Percentiles rank a stretch among this genome's conserved stretches.
phyloP scores from a whole-genome alignment of 257 asterid species.

The Solanum commersonii region DNA sequence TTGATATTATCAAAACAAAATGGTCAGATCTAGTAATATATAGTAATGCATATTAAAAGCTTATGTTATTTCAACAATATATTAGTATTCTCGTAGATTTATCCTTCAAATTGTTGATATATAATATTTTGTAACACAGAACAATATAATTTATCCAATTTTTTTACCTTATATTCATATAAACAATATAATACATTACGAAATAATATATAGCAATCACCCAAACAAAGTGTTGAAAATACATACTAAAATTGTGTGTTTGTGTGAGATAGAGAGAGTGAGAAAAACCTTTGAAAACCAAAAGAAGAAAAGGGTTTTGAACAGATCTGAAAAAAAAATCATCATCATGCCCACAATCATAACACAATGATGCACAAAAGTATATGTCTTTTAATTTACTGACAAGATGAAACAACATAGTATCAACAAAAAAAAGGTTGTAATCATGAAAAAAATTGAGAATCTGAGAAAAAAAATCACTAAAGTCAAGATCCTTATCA shows the following conservation, averaged over 20 bases:
- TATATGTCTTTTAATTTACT: neutral
- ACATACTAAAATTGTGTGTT: neutral
- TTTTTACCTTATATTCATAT: neutral
- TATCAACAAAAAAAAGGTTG: neutral
- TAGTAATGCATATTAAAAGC: neutral
- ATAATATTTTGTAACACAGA: neutral
- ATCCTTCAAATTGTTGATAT: no score
- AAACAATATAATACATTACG: neutral
- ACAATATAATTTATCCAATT: neutral
- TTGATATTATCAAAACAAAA: neutral
- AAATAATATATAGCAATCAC: neutral
- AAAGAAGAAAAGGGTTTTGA: neutral
- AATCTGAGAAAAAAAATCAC: neutral
- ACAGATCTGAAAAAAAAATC: neutral
- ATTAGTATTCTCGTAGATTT: no score
- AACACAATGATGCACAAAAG: neutral
- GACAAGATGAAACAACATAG: neutral
- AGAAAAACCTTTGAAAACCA: neutral
- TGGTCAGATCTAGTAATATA: neutral
- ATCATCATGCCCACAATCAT: neutral
- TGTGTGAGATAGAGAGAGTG: neutral
- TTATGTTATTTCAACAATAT: neutral
- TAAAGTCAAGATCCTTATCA: slow-evolving; percentile 1
- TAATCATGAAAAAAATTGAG: neutral
- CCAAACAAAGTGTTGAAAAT: no score